Base-by-base conservation (phyloP, 768 basidiomycete genomes). In the Antrodiella citrinella region DNA sequence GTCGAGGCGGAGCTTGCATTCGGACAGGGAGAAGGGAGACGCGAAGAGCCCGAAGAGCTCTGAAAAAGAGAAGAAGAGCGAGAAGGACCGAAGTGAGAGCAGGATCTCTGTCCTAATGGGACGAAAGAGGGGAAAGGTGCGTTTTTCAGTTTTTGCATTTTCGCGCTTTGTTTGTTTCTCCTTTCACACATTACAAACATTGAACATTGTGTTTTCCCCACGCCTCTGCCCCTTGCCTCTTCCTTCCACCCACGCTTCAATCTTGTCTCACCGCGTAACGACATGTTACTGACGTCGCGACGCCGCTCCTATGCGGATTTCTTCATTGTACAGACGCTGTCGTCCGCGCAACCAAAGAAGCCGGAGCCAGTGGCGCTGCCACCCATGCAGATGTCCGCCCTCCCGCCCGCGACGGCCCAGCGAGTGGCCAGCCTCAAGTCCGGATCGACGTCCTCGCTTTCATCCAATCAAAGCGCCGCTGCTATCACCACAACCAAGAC, bases 111-210 rank as follows among this genome's bases (percentile, higher is more conserved):
- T 83, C 22, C 70, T 93, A 51, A 90, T 94, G 75, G 87, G 88
- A 26, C 75, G 92, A 62, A 92, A 86, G 65, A 77, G 92, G 47
- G 93, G 92, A 67, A 94, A 95, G 82, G 92, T 93, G 60, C 60
- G 72, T 66, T 44, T 43, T 25, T 49, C 45, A 60, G 72, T 66
- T 44, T 43, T 25, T 49, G 44, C 43, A 44, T 47, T 30, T 30
- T 26, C 25, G 44, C 47, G 20, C 51, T 50, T 9, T 47, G 20
- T 41, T 23, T 10, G 15, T 22, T n/a, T 30, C 48, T 39, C n/a
- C 19, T 2, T n/a, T 40, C 42, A 35, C 30, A 35, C 15, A 48
- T 52, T 7, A 15, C 38, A 38, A 13, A 51, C 50, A 44, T 19
- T 45, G 20, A 26, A 39, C 46, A 41, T 25, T 43, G 41, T 19